Conservation (phyloP, 2,329 filamentous ascomycete species). For the Aurifilum marmelostoma region DNA sequence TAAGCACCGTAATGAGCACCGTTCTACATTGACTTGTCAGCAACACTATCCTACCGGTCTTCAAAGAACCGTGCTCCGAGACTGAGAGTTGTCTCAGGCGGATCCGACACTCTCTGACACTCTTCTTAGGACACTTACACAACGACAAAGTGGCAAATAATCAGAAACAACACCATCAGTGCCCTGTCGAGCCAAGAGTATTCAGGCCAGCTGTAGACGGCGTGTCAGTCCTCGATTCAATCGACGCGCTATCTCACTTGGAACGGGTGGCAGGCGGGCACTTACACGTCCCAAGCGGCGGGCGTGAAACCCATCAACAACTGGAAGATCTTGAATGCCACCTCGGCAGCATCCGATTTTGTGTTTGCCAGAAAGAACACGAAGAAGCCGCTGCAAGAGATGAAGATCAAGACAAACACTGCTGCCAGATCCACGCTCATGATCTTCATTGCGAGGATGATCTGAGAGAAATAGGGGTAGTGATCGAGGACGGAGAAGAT, state of each 20-base stretch:
- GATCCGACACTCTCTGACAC: slow-evolving; percentile 12
- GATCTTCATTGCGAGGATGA: slow-evolving; percentile 89
- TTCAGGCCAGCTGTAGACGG: slow-evolving; percentile 58
- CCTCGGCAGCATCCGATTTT: slow-evolving; percentile 68
- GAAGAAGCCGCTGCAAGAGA: slow-evolving; percentile 92
- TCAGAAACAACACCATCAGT: slow-evolving; percentile 80
- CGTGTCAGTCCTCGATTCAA: slow-evolving; percentile 9
- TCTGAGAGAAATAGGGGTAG: slow-evolving; percentile 93
- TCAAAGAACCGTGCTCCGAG: not conserved
- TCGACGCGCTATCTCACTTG: not conserved
- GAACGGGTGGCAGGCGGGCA: slow-evolving; percentile 27
- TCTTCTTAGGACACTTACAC: slow-evolving; percentile 56
- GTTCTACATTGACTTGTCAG: slow-evolving; percentile 54
- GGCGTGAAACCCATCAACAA: slow-evolving; percentile 96
- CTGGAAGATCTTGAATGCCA: slow-evolving; percentile 92
- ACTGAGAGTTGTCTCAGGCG: not conserved
- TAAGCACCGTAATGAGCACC: slow-evolving; percentile 92
- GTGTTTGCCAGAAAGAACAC: slow-evolving; percentile 85
- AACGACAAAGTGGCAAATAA: slow-evolving; percentile 93
- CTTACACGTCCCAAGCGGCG: slow-evolving; percentile 86
- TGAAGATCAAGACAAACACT: slow-evolving; percentile 80
- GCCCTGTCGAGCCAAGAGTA: slow-evolving; percentile 80
- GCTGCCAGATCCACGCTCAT: slow-evolving; percentile 91
- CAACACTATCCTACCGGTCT: not conserved
- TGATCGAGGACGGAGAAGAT: slow-evolving; percentile 93